phyloP scores from a whole-genome alignment of 305 asterid genomes.

The Striga hermonthica region DNA sequence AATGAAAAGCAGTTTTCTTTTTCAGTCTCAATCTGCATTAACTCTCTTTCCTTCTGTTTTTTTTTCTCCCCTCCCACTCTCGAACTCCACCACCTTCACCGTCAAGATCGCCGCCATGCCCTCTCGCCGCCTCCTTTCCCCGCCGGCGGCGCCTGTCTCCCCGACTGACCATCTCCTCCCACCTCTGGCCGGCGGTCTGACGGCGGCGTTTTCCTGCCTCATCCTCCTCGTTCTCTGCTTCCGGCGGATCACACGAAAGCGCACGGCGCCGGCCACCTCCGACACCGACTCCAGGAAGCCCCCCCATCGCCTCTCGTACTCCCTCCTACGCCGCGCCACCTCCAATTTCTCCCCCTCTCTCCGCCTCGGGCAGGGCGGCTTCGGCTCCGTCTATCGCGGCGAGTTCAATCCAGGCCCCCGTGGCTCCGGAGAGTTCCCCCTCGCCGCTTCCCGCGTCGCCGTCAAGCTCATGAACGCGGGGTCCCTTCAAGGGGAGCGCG shows the following conservation, averaged over 20 bases:
- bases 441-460: neutral
- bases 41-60: slow-evolving; percentile 25
- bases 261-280: slow-evolving; percentile 74
- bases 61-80: slow-evolving; percentile 21
- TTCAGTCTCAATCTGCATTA: slow-evolving; percentile 13
- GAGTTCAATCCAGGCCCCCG: slow-evolving; percentile 26
- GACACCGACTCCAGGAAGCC: slow-evolving; percentile 61
- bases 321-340: too few species aligned
- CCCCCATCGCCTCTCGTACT: too few species aligned
- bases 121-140: slow-evolving; percentile 56
- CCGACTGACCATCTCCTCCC: slow-evolving; percentile 36
- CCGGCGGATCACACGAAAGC: slow-evolving; percentile 57
- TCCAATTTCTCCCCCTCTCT: too few species aligned
- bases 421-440: slow-evolving; percentile 25
- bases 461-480: slow-evolving; percentile 16
- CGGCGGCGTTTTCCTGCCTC: slow-evolving; percentile 67
- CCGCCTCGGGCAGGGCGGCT: slow-evolving; percentile 47
- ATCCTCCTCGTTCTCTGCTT: slow-evolving; percentile 59
- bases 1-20: too few species aligned
- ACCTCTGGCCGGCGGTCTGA: slow-evolving; percentile 64
- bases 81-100: slow-evolving; percentile 5
- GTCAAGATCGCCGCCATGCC: slow-evolving; percentile 49
- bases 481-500: slow-evolving; percentile 6
- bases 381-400: slow-evolving; percentile 58
- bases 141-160: slow-evolving; percentile 41